phyloP scores from a whole-genome alignment of 352 stramenopile genomes.

The Phytophthora sp. region DNA sequence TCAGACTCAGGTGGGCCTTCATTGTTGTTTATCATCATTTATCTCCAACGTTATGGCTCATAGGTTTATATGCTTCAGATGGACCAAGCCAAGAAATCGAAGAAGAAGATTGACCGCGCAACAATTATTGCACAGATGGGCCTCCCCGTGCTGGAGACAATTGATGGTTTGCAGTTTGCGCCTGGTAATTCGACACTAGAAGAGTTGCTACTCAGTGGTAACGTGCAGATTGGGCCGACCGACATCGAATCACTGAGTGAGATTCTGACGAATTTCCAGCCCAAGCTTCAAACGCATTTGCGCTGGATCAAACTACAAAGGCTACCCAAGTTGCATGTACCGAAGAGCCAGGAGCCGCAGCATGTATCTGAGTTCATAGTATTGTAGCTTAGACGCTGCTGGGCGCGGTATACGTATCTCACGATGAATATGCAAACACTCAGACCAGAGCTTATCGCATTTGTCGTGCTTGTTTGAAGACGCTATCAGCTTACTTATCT shows the following conservation, averaged over 20 bases:
- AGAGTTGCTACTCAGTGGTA: conserved; percentile 72
- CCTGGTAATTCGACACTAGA: conserved; percentile 63
- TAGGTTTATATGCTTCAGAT: conserved; percentile 30
- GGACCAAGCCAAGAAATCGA: conserved; percentile 81
- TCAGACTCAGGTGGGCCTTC: conserved; percentile 72
- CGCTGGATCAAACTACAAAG: conserved; percentile 73
- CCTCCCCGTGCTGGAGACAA: conserved; percentile 58
- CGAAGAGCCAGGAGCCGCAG: conserved; percentile 11
- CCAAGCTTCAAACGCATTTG: conserved; percentile 56
- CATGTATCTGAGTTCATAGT: conserved; percentile 40
- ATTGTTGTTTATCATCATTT: no score
- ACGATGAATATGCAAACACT: no score
- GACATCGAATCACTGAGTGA: conserved; percentile 48
- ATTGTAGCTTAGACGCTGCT: conserved; percentile 17
- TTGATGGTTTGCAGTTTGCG: conserved; percentile 63
- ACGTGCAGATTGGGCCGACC: conserved; percentile 40
- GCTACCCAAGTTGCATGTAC: conserved; percentile 28
- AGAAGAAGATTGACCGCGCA: conserved; percentile 77
- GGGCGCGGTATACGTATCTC: no score
- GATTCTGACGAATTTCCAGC: conserved; percentile 41
- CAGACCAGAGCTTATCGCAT: no score
- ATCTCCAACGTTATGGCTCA: not conserved
- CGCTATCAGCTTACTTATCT: no score
- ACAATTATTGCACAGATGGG: conserved; percentile 59
- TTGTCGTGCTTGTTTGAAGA: no score